Base-by-base conservation (phyloP, 805 yeast genomes). In the Yamadazyma takamatsuzukensis region DNA sequence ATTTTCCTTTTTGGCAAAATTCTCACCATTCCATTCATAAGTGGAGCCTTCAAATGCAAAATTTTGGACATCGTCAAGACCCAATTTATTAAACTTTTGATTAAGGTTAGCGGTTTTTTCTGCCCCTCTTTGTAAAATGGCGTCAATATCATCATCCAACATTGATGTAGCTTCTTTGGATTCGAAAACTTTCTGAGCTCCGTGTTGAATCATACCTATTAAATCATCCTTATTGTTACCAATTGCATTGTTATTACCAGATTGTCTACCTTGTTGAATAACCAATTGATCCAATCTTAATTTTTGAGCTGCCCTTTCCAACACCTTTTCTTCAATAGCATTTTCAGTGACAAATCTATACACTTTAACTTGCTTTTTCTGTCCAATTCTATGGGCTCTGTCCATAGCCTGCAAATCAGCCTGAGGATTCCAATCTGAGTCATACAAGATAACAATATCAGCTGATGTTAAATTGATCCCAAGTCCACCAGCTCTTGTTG, bases 341-440 rank as follows among this genome's bases (percentile, higher is more conserved):
- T 86, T 79, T 53, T 90, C 97, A 3, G 97, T 90, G 17, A 90
- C 95, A 61, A 90, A 86, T 44, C 98, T 68, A 56, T 74, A 90
- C 13, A 90, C 97, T 47, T 80, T 74, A 6, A 90, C 98, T 63
- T 90, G 98, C 53, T 90, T 90, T 55, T 85, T 90, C 57, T 89
- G 97, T 13, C 97, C 97, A 53, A 89, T 89, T 68, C 97, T 78
- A 54, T 89, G 97, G 1, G 97, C 97, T 53, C 97, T 75, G 57
- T 90, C 97, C 97, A 89, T 89, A 1, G 97, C 97, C 62, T 89
- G 97, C 49, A 89, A 68, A 68, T 89, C 97, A 0, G 96, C 97
- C 54, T 89, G 97, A 2, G 97, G 97, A 53, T 89, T 89, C 97
- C 97, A 89, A 62, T 89, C 97, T 0, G 95, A 83, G 57, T 89